Conservation (phyloP, 805 yeast genomes). For the Candida vartiovaarae region DNA sequence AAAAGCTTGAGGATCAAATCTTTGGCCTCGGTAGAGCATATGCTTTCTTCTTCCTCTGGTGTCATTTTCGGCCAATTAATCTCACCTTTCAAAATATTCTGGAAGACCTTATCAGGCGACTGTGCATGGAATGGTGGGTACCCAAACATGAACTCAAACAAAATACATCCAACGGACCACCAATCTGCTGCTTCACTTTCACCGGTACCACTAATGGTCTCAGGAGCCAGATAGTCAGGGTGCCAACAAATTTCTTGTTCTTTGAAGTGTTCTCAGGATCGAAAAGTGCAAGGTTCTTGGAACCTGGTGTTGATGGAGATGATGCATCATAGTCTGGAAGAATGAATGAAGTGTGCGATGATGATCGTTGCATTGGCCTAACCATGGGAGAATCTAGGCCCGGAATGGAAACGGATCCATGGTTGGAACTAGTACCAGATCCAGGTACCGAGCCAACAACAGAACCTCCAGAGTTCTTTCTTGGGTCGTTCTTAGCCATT, state of each 20-base stretch:
- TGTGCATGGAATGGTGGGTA: slow-evolving; percentile 90
- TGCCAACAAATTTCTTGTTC: slow-evolving; percentile 76
- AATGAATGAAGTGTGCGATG: slow-evolving; percentile 53
- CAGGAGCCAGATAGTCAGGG: slow-evolving; percentile 99
- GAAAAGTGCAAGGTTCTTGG: slow-evolving; percentile 52
- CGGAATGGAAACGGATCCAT: slow-evolving; percentile 5
- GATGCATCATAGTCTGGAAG: slow-evolving; percentile 41
- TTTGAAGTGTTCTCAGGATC: slow-evolving; percentile 60
- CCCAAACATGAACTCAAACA: slow-evolving; percentile 88
- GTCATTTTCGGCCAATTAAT: slow-evolving; percentile 81
- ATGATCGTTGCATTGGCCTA: slow-evolving; percentile 40
- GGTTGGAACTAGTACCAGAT: slow-evolving; percentile 1
- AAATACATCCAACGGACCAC: slow-evolving; percentile 98
- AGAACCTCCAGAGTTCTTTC: slow-evolving; percentile 5
- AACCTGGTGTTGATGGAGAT: slow-evolving; percentile 4
- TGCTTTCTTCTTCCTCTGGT: slow-evolving; percentile 43
- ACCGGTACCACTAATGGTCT: slow-evolving; percentile 77
- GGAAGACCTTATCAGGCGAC: slow-evolving; percentile 74
- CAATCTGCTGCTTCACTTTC: slow-evolving; percentile 87
- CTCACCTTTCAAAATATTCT: slow-evolving; percentile 63
- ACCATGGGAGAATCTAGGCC: slow-evolving; percentile 39
- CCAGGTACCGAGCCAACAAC: not conserved
- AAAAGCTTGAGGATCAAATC: slow-evolving; percentile 65
- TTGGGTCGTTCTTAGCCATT: slow-evolving; percentile 14
- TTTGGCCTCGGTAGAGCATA: slow-evolving; percentile 60